Evolutionary conservation across 192 early-diverging fungal species (phyloP), one percentile per base, ranked within the genome.

Genomic region (Backusella macrospora): DNA sequence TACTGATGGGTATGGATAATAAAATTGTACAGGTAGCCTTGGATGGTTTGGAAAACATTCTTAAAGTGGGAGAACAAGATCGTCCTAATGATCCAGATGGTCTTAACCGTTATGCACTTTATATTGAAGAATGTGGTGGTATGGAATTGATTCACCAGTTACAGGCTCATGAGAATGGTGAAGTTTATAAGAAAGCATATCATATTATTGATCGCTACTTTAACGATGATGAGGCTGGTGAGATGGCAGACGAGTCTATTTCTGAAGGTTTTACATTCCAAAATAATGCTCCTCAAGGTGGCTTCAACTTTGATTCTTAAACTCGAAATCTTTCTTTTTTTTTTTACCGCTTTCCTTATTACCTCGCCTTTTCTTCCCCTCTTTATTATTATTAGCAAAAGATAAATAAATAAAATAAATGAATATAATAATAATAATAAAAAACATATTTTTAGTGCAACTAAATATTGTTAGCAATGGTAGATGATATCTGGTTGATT

Each of bases 221-320:
- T 47, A 73, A 49, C 49, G 73, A 82, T 7, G 82, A 83, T 5
- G 86, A 87, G 13, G 83, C 62, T 59, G 72, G 73, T 62, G 75
- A 62, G 38, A 75, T 93, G 59, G 88, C 90, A 44, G 77, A 81
- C 62, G 40, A 69, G 16, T 9, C 39, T 8, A 14, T 16, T n/a
- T 23, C 21, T 16, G 44, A 68, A 34, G 40, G 66, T 9, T 96
- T 92, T 74, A 84, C 85, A 71, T 95, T 96, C 89, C 82, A 87
- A 71, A 77, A 78, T 82, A 71, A 82, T 43, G 85, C 75, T 21
- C 93, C 91, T 63, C 84, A 88, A 73, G 89, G 89, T 62, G 89
- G 90, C 65, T 94, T 92, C 86, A 84, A 91, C 80, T 94, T 94
- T 92, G 83, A 83, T 34, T 44, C 68, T 46, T 76, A 48, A 70